Percentiles rank a stretch among this genome's conserved stretches.
Conservation (phyloP, 768 basidiomycete genomes). For the Tephrocybe sp. region DNA sequence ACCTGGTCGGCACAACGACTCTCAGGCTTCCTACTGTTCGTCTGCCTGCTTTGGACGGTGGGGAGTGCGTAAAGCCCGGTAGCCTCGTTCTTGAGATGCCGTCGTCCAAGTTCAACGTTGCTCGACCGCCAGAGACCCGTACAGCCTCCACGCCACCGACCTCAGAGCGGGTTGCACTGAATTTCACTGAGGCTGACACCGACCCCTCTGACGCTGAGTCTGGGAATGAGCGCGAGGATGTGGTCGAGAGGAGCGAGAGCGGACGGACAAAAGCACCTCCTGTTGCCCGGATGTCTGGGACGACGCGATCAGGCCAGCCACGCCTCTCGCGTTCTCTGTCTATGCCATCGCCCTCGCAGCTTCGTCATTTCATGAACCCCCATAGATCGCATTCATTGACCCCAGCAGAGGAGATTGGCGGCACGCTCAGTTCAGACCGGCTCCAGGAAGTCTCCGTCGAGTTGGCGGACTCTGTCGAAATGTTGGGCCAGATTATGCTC, state of each 20-base stretch:
- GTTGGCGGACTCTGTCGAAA: slow-evolving; percentile 88
- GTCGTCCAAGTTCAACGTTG: slow-evolving; percentile 56
- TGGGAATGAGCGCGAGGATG: slow-evolving; percentile 16
- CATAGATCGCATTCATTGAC: slow-evolving; percentile 21
- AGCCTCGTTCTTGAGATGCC: slow-evolving; percentile 45
- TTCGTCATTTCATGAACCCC: slow-evolving; percentile 76
- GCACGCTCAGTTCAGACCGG: slow-evolving; percentile 31
- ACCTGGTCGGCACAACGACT: slow-evolving; percentile 16
- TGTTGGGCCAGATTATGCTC: slow-evolving; percentile 87
- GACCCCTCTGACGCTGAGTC: slow-evolving; percentile 48
- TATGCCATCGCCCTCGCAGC: slow-evolving; percentile 76
- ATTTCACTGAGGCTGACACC: slow-evolving; percentile 50
- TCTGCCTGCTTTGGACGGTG: slow-evolving; percentile 43
- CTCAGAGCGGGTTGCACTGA: slow-evolving; percentile 41
- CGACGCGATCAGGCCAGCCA: slow-evolving; percentile 34
- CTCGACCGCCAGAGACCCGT: slow-evolving; percentile 52
- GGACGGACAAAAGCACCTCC: slow-evolving; percentile 17
- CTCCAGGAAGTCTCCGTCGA: slow-evolving; percentile 79
- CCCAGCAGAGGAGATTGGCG: neutral
- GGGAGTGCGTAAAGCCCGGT: slow-evolving; percentile 43
- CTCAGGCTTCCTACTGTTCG: slow-evolving; percentile 50
- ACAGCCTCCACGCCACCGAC: slow-evolving; percentile 36
- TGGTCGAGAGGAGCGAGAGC: slow-evolving; percentile 16
- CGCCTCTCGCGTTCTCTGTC: slow-evolving; percentile 78
- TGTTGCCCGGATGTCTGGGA: slow-evolving; percentile 9